Evolutionary conservation across 179 eudicot species (phyloP).

Genomic region (Beta corolliflora): DNA sequence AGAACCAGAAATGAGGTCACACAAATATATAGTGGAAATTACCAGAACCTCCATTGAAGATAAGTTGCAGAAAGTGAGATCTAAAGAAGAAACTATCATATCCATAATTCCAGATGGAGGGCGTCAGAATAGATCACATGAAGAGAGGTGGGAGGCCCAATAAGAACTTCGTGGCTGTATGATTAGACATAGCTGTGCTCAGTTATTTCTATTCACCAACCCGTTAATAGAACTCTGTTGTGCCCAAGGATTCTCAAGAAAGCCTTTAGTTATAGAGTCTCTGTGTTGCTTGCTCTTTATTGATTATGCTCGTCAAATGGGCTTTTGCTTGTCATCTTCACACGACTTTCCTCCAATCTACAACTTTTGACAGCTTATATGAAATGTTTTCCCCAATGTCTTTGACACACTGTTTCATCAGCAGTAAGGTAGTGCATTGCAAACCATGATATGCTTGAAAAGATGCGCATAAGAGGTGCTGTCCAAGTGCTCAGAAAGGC

Average conservation of each 20-base stretch:
- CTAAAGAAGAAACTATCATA: not conserved
- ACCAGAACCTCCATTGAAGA: not conserved
- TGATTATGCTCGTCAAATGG: not conserved
- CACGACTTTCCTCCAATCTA: not conserved
- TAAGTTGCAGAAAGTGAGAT: not conserved
- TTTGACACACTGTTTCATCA: not conserved
- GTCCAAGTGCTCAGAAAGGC: not conserved
- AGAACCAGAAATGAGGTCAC: not conserved
- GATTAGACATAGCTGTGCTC: not conserved
- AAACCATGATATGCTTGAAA: no score
- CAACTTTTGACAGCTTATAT: not conserved
- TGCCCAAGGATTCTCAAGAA: not conserved
- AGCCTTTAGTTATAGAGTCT: not conserved
- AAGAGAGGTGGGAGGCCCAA: not conserved
- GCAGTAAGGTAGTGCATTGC: not conserved
- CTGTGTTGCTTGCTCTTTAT: not conserved
- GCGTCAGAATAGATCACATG: not conserved
- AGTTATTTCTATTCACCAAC: not conserved
- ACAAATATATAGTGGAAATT: not conserved
- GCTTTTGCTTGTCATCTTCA: not conserved
- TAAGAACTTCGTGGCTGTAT: not conserved
- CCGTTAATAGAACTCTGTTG: not conserved
- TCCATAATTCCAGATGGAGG: not conserved
- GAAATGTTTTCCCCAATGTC: not conserved
- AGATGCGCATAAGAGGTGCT: no score